Conservation (phyloP, 176 grass and related monocot species). For the bread wheat (Triticum aestivum) region DNA sequence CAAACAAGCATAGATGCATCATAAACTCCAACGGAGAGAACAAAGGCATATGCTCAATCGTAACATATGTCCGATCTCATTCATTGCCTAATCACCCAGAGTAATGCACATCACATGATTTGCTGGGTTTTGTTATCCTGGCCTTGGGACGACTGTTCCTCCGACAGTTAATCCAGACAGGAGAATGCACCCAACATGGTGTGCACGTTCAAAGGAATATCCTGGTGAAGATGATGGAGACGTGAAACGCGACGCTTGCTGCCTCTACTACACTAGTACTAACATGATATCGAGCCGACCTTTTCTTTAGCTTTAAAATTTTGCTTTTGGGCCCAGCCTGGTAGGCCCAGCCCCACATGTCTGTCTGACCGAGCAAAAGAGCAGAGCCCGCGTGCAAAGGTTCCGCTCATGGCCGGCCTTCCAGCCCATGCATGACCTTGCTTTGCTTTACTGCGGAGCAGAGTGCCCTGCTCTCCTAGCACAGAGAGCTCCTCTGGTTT, state of each 20-base stretch:
- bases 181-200: neutral
- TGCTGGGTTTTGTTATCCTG: neutral
- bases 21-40: neutral
- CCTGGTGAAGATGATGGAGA: neutral
- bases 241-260: neutral
- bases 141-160: neutral
- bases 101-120: neutral
- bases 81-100: neutral
- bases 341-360: neutral
- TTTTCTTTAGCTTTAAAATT: neutral
- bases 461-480: neutral
- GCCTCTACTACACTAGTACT: neutral
- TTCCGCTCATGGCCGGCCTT: neutral
- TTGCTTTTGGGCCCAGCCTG: neutral
- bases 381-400: conserved; percentile 12
- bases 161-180: neutral
- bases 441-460: neutral
- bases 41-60: neutral
- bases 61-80: neutral
- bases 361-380: neutral
- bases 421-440: neutral
- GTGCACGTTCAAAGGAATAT: neutral
- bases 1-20: neutral
- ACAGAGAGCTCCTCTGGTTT: too few relatives aligned
- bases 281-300: neutral